Evolutionary conservation across 768 basidiomycete species (phyloP), one percentile per base, ranked within the genome.

Genomic region (Coprinellus micaceus): DNA sequence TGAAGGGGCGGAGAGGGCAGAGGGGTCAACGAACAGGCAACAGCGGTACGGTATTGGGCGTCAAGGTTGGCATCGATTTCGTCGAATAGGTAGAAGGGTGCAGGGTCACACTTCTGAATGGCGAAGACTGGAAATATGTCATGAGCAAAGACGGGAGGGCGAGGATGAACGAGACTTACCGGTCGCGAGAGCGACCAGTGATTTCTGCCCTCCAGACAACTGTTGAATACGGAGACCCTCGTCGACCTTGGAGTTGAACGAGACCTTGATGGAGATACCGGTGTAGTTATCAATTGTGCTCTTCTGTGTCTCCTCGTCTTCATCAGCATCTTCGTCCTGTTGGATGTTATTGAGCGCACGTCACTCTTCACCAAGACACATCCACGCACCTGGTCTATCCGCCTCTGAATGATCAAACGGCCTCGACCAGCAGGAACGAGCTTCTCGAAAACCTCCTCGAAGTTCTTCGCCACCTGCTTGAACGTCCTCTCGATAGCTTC

Each of bases 11-110:
- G 9, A 0, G 33, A 53, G 19, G 21, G 37, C n/a, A 33, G 12
- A 21, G 41, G 43, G 17, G 26, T 24, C 13, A 19, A 74, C 91
- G 67, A 64, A 95, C 95, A 81, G 4, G 96, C 93, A 21, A 98
- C 96, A 12, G 96, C 94, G 9, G 96, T 97, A 25, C 96, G 91
- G 59, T 98, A 97, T 74, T 98, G 94, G 4, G 95, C 94, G 62
- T 98, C 96, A 46, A 99, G 79, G 64, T 98, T 98, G 52, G 97
- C 97, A 66, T 99, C 97, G 66, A 99, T 98, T 88, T 98, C 97
- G 67, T 99, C 97, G 64, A 99, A 98, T n/a, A 99, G 79, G 71
- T 98, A 98, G 76, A 99, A 99, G 1, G 97, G 97, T 0, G 97
- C 96, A 1, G 97, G 97, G 65, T 99, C 97, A 67, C 96, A 98